Evolutionary conservation across 176 grass and related monocot species (phyloP).

Genomic region (Melocanna baccifera): DNA sequence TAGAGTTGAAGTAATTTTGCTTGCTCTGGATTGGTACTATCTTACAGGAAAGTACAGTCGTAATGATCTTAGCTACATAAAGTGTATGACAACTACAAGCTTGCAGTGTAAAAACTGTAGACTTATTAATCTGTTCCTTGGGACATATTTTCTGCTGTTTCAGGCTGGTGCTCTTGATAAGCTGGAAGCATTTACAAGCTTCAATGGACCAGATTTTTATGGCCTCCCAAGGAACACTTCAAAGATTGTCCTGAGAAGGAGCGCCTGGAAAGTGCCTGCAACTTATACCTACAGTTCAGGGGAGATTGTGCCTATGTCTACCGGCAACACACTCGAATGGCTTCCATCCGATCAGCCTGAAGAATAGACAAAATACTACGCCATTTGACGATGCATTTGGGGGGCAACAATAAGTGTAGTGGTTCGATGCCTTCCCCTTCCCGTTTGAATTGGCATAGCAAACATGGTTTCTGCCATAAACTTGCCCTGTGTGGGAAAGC

Average conservation of each 20-base stretch:
- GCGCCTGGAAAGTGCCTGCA: constrained; percentile 66
- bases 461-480: not conserved
- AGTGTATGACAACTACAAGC: not conserved
- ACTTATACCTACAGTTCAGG: constrained; percentile 56
- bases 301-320: constrained; percentile 81
- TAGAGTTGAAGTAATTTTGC: not conserved
- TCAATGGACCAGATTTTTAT: constrained; percentile 96
- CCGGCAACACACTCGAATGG: constrained; percentile 71
- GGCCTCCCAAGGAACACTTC: constrained; percentile 78
- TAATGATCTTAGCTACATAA: not conserved
- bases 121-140: not conserved
- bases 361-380: not conserved
- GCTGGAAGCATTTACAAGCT: constrained; percentile 87
- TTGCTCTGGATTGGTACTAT: not conserved
- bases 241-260: constrained; percentile 67
- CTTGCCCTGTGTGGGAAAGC: not conserved
- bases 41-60: not conserved
- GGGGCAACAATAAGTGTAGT: not conserved
- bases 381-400: not conserved
- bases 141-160: constrained; percentile 24
- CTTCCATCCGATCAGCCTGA: constrained; percentile 41
- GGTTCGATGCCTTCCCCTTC: not conserved
- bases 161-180: constrained; percentile 85
- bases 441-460: not conserved
- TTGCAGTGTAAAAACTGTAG: not conserved